A percentile compares a stretch with the other conserved stretches of the same genome.
Conservation (phyloP, 306 rosid genomes). For the Glycyrrhiza uralensis region DNA sequence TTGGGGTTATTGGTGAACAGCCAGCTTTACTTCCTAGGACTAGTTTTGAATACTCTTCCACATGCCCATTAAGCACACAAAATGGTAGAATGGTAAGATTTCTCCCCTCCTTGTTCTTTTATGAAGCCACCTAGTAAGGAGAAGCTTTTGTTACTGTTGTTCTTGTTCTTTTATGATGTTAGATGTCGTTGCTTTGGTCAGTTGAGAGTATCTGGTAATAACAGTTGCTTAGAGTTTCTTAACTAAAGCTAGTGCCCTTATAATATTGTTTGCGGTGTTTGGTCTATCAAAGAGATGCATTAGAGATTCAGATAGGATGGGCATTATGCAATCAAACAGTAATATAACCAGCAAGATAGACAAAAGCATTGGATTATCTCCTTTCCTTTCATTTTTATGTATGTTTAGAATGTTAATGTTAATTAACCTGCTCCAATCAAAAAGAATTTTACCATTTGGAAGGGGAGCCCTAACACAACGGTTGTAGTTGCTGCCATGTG, state of each 20-base stretch:
- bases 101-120: background rate
- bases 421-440: background rate
- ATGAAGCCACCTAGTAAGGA: background rate
- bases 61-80: slow-evolving; percentile 65
- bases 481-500: too few relatives aligned
- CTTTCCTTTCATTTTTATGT: background rate
- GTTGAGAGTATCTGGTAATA: background rate
- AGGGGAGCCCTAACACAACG: too few relatives aligned
- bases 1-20: slow-evolving; percentile 77
- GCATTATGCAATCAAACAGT: background rate
- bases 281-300: background rate
- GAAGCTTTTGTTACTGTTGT: background rate
- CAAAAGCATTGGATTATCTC: background rate
- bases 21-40: slow-evolving; percentile 75
- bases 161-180: background rate
- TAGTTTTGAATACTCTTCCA: slow-evolving; percentile 79
- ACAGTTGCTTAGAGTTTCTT: background rate
- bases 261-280: background rate
- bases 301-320: background rate
- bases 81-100: slow-evolving; percentile 77
- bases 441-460: too few relatives aligned
- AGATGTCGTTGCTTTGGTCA: too few relatives aligned
- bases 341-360: background rate
- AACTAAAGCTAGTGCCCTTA: background rate
- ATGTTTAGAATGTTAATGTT: background rate